Evolutionary conservation across 208 protist genomes (phyloP).

Genomic region (Acanthamoeba royreba): DNA sequence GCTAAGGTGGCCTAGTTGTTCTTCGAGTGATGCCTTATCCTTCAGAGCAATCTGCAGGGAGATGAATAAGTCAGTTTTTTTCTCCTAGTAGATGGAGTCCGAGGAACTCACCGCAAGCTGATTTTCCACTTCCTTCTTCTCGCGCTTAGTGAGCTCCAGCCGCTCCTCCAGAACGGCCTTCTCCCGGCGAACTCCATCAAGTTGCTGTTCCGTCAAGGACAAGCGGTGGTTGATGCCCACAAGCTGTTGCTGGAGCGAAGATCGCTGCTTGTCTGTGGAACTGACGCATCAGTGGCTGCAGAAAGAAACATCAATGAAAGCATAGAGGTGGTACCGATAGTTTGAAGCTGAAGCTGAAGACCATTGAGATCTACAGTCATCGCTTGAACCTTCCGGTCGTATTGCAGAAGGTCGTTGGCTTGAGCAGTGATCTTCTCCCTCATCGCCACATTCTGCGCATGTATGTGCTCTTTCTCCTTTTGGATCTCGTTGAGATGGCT

Average conservation of each 20-base stretch:
- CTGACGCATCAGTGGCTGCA: background rate
- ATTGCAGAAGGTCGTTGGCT: background rate
- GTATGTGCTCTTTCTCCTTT: background rate
- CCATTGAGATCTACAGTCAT: background rate
- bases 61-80: too few species aligned
- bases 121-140: background rate
- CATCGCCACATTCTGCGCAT: background rate
- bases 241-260: background rate
- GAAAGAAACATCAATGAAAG: background rate
- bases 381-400: background rate
- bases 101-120: background rate
- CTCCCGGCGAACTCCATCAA: background rate
- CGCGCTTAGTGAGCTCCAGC: background rate
- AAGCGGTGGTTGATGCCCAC: constrained; percentile 7
- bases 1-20: background rate
- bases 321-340: background rate
- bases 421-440: background rate
- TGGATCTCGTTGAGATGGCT: background rate
- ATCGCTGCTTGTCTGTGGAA: background rate
- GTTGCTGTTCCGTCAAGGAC: constrained; percentile 17
- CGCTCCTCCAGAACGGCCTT: background rate
- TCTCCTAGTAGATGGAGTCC: background rate
- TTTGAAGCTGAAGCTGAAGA: background rate
- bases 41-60: background rate
- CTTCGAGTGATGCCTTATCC: background rate